Conservation (phyloP, 1,284 basidiomycete species). For the Puccinia horiana region DNA sequence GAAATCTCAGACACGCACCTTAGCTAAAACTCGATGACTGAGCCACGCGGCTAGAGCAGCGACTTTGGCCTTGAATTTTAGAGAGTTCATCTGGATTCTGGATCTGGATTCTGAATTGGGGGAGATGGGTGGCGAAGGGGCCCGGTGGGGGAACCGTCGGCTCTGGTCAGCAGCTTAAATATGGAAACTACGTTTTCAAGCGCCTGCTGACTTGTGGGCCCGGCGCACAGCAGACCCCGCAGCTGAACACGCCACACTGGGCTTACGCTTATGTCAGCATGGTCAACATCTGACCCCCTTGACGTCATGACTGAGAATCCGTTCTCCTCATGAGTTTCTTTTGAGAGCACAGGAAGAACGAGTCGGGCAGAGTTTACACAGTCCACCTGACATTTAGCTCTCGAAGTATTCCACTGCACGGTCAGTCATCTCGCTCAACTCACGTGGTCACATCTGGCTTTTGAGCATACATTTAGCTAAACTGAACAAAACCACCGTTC, state of each 20-base stretch:
- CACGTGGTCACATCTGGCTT: not conserved
- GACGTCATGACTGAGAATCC: slow-evolving; percentile 10
- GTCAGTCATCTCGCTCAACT: not conserved
- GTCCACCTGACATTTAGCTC: too few species aligned
- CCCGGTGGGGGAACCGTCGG: too few species aligned
- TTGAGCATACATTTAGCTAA: not conserved
- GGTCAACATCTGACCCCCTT: not conserved
- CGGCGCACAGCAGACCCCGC: not conserved
- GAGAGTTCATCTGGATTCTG: too few species aligned
- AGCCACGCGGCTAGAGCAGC: too few species aligned
- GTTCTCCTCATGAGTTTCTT: too few species aligned
- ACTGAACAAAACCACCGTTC: not conserved
- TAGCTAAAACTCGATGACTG: too few species aligned
- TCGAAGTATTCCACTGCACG: not conserved
- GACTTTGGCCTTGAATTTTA: too few species aligned
- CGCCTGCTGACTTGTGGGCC: slow-evolving; percentile 9
- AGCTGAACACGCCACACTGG: not conserved
- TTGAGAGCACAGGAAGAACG: not conserved
- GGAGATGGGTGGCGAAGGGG: too few species aligned
- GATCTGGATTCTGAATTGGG: too few species aligned
- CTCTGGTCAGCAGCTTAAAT: not conserved
- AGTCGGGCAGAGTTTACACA: not conserved
- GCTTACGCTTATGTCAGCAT: not conserved
- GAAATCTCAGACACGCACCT: not conserved
- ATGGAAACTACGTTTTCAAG: not conserved